These are phyloP conservation scores for Silene conica DNA, from an alignment of 148 eudicot species.

Conservation along the genomic window DNA sequence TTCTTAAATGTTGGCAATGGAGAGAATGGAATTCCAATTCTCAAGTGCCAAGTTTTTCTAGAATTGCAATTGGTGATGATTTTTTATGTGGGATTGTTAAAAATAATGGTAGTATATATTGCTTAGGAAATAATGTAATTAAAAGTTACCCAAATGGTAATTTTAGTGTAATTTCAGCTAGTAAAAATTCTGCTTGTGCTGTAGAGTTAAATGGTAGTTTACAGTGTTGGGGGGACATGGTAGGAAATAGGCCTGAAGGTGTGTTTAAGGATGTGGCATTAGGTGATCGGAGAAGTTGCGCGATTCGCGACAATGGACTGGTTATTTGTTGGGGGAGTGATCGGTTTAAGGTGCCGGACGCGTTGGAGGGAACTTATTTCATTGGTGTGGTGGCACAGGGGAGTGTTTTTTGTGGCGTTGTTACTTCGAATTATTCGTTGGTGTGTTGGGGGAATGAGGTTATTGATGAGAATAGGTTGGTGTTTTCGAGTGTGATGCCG, in stretches of 20 bases:
- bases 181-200: slow-evolving; percentile 46
- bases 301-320: slow-evolving; percentile 41
- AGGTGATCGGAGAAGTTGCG: slow-evolving; percentile 62
- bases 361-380: slow-evolving; percentile 32
- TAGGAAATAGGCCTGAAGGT: slow-evolving; percentile 34
- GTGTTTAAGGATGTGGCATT: slow-evolving; percentile 50
- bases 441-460: slow-evolving; percentile 66
- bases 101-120: slow-evolving; percentile 36
- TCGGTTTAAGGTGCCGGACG: slow-evolving; percentile 37
- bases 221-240: slow-evolving; percentile 61
- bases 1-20: slow-evolving; percentile 72
- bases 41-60: slow-evolving; percentile 22
- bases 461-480: slow-evolving; percentile 27
- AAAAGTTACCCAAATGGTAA: slow-evolving; percentile 42
- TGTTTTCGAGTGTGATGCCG: slow-evolving; percentile 50
- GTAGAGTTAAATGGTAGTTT: slow-evolving; percentile 42
- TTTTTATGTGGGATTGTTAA: slow-evolving; percentile 57
- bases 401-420: slow-evolving; percentile 66
- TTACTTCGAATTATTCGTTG: slow-evolving; percentile 38
- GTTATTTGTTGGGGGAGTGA: slow-evolving; percentile 75
- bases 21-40: slow-evolving; percentile 13
- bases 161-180: slow-evolving; percentile 44
- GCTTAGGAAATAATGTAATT: slow-evolving; percentile 32
- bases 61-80: slow-evolving; percentile 56
- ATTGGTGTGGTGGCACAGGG: slow-evolving; percentile 39